Base-by-base conservation (phyloP, 1,284 basidiomycete genomes). In the Moesziomyces sp. region DNA sequence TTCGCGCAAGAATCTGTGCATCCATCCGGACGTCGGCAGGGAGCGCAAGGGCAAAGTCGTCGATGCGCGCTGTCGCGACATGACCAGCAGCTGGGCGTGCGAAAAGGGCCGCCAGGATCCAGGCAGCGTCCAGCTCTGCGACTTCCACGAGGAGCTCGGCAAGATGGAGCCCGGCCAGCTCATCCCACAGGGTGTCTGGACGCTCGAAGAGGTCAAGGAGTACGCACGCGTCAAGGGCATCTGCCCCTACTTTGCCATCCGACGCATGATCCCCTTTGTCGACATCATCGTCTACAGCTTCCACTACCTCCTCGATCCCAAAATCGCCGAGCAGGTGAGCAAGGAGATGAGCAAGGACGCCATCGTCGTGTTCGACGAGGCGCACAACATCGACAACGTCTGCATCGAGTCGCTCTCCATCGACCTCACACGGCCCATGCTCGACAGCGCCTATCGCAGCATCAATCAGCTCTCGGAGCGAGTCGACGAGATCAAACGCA, bases 341-440 rank as follows among this genome's bases (percentile, higher is more conserved):
- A 95, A 94, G 81, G 96, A 99, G 84, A 88, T 99, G 86, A 93
- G 92, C 33, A 98, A 98, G 79, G 97, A 99, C 83, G 91, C 94
- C 46, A 99, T 99, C 61, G 95, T 99, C 47, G 95, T 99, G 0
- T 99, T 99, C 80, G 97, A 99, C 83, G 97, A 99, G 85, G 97
- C 97, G 9, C 97, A 99, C 86, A 99, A 99, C 84, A 99, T 99
- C 62, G 96, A 99, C 84, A 99, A 99, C 84, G 97, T 99, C 55
- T 99, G 97, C 85, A 97, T 99, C 84, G 97, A 99, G 83, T 97
- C 96, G 0, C 87, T 99, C 46, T 97, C 94, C 68, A 97, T 99
- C 77, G 97, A 99, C 83, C 87, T 99, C 50, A 99, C 96, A n/a
- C 88, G 97, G 42, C 97, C 97, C 0, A 99, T 99, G 93, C 88